phyloP scores from a whole-genome alignment of 1,284 basidiomycete species.

The Peniophora sp. region DNA sequence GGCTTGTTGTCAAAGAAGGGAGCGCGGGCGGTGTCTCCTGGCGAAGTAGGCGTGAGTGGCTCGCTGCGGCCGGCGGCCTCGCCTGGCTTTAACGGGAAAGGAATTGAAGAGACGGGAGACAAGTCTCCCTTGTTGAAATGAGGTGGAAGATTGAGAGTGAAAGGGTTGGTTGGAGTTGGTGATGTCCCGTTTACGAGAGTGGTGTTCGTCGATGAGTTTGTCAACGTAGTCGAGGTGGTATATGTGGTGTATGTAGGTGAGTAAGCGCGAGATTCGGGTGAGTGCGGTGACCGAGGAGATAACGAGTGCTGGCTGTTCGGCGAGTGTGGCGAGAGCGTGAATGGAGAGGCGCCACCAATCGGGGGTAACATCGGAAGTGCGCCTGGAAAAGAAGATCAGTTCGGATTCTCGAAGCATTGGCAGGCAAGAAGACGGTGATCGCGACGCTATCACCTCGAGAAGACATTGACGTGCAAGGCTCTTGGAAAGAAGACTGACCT shows the following conservation, averaged over 20 bases:
- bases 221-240: background rate
- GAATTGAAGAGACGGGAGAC: conserved; percentile 33
- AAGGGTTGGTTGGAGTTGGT: conserved; percentile 13
- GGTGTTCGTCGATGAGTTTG: conserved; percentile 1
- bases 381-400: conserved; percentile 20
- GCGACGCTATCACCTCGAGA: conserved; percentile 1
- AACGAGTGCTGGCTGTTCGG: background rate
- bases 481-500: conserved; percentile 9
- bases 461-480: too few relatives aligned
- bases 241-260: background rate
- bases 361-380: conserved; percentile 19
- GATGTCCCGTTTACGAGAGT: background rate
- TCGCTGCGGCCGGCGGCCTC: conserved; percentile 22
- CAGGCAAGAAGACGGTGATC: conserved; percentile 7
- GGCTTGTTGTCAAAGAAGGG: conserved; percentile 37
- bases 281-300: conserved; percentile 3
- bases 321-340: conserved; percentile 5
- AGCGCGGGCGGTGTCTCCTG: conserved; percentile 12
- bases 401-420: background rate
- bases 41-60: conserved; percentile 22
- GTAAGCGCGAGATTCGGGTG: background rate
- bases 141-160: background rate
- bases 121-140: conserved; percentile 6
- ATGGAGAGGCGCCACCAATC: conserved; percentile 1
- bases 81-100: conserved; percentile 18